These are phyloP conservation scores for Mortierella polycephala DNA, from an alignment of 371 early-diverging fungal species.

Conservation along the genomic window DNA sequence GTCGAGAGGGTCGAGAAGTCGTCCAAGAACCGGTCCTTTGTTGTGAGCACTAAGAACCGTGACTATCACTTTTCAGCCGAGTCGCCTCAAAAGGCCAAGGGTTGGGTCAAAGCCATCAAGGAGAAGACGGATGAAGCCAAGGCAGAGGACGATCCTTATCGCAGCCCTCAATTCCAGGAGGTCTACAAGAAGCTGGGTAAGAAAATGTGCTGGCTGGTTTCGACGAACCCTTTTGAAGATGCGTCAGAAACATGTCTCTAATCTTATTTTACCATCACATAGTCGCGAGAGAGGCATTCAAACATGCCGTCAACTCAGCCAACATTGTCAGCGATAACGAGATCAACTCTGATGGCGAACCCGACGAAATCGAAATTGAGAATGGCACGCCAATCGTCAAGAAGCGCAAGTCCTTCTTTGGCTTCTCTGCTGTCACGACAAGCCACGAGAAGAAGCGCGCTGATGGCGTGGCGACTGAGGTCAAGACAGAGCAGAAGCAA, in stretches of 20 bases:
- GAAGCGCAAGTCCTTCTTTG: constrained; percentile 58
- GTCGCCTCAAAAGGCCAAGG: constrained; percentile 54
- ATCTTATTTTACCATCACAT: neutral
- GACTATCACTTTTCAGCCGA: constrained; percentile 56
- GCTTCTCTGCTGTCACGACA: constrained; percentile 50
- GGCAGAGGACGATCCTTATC: constrained; percentile 23
- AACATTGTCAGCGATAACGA: constrained; percentile 44
- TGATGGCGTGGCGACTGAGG: constrained; percentile 48
- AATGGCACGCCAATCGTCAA: constrained; percentile 49
- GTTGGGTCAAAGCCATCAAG: constrained; percentile 56
- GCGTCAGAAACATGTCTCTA: neutral
- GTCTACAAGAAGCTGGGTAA: constrained; percentile 54
- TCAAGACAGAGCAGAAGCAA: constrained; percentile 52
- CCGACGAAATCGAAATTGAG: constrained; percentile 53
- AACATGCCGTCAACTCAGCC: constrained; percentile 49
- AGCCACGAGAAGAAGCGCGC: constrained; percentile 51
- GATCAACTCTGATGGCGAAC: constrained; percentile 52
- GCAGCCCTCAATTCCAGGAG: constrained; percentile 46
- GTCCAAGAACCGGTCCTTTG: constrained; percentile 54
- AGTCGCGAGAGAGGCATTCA: constrained; percentile 53
- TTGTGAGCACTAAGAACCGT: constrained; percentile 56
- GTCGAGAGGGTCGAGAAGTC: constrained; percentile 53
- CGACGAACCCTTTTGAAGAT: neutral
- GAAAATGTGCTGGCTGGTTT: constrained; percentile 3
- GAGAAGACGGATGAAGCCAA: constrained; percentile 45